These are phyloP conservation scores for Plasmodium falciparum DNA, from an alignment of 169 alveolate species.

Conservation along the genomic window DNA sequence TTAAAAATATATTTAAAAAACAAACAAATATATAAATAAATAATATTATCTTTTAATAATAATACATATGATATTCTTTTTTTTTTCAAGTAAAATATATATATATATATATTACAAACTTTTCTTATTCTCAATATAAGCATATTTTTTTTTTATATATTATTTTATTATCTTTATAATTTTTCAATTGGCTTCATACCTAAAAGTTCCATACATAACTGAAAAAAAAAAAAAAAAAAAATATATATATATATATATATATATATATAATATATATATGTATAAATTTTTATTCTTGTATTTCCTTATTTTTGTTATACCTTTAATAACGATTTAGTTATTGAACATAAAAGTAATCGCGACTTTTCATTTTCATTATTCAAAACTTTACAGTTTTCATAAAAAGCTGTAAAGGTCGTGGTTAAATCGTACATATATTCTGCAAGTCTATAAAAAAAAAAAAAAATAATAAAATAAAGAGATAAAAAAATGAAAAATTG, in stretches of 20 bases:
- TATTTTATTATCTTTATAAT: constrained; percentile 8
- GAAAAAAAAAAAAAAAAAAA: neutral
- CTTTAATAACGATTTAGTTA: constrained; percentile 91
- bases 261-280: constrained; percentile 14
- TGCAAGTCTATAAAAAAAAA: constrained; percentile 90
- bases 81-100: no score
- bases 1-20: no score
- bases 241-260: constrained; percentile 1
- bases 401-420: constrained; percentile 94
- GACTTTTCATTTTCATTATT: constrained; percentile 92
- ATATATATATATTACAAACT: no score
- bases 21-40: no score
- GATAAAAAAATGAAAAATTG: neutral
- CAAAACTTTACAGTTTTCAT: constrained; percentile 94
- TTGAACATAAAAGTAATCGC: constrained; percentile 92
- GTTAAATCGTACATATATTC: constrained; percentile 96
- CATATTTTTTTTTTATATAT: no score
- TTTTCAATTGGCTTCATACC: constrained; percentile 70
- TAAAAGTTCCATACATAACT: constrained; percentile 40
- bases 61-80: no score
- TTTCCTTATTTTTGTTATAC: constrained; percentile 81
- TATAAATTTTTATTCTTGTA: constrained; percentile 77
- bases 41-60: no score
- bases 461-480: neutral
- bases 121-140: no score